These are phyloP conservation scores for Hamamelis virginiana DNA, from an alignment of 164 flowering plant genomes.

Conservation along the genomic window DNA sequence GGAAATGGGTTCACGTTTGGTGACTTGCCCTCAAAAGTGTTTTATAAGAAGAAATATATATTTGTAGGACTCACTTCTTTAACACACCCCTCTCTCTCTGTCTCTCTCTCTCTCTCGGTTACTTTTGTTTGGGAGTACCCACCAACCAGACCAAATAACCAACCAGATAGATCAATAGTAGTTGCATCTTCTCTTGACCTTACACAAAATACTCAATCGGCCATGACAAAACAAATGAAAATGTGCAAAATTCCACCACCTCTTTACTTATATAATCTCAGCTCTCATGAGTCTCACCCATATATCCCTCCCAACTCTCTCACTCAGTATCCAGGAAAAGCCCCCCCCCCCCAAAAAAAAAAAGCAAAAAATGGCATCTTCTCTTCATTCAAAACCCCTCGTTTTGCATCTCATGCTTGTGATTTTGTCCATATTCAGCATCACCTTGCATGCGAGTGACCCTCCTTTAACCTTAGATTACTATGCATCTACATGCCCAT, in stretches of 20 bases:
- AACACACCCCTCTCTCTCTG: not conserved
- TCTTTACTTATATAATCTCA: constrained; percentile 15
- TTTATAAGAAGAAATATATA: not conserved
- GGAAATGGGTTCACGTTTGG: constrained; percentile 13
- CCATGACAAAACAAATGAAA: not conserved
- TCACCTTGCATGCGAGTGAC: constrained; percentile 35
- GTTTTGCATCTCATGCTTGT: constrained; percentile 19
- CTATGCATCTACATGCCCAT: constrained; percentile 68
- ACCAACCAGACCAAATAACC: constrained; percentile 54
- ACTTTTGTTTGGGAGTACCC: constrained; percentile 33
- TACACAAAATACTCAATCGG: constrained; percentile 20
- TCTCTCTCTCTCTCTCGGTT: constrained; percentile 22
- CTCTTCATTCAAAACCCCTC: constrained; percentile 7
- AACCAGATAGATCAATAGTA: constrained; percentile 55
- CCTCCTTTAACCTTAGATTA: constrained; percentile 68
- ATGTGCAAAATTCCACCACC: not conserved
- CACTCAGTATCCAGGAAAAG: constrained; percentile 8
- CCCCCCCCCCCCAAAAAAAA: too few relatives aligned
- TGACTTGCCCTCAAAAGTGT: constrained; percentile 11
- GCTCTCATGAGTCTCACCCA: not conserved
- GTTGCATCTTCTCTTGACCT: constrained; percentile 89
- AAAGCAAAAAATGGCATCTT: constrained; percentile 22
- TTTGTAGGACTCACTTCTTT: not conserved
- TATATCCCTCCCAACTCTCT: constrained; percentile 21
- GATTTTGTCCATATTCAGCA: constrained; percentile 19